phyloP scores from a whole-genome alignment of 352 stramenopile genomes.

The Globisporangium barbulae region DNA sequence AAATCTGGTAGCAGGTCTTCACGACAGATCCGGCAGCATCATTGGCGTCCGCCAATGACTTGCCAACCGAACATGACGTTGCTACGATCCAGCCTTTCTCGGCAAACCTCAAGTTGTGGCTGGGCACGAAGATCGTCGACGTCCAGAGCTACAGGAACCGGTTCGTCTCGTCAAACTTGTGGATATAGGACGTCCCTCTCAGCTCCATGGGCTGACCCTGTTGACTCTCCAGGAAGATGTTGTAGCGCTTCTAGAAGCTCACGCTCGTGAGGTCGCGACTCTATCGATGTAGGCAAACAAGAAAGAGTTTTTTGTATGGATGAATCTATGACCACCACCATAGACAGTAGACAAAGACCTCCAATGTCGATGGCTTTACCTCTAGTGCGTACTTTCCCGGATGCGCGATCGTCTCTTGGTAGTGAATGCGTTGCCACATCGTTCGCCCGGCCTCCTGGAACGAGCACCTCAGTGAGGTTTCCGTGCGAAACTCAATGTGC shows the following conservation, averaged over 20 bases:
- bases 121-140: neutral
- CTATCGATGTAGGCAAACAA: no score
- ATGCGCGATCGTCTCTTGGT: neutral
- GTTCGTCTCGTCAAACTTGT: neutral
- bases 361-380: neutral
- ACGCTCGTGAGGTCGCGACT: neutral
- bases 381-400: neutral
- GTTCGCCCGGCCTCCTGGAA: neutral
- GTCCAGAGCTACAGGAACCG: neutral
- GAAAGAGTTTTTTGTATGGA: no score
- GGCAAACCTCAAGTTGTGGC: neutral
- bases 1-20: neutral
- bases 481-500: no score
- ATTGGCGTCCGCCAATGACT: no score
- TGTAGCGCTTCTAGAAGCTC: neutral
- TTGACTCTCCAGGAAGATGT: neutral
- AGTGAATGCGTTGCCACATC: neutral
- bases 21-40: no score
- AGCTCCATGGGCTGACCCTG: neutral
- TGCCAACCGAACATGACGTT: neutral
- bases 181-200: neutral
- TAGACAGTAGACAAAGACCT: no score
- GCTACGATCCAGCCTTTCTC: slow-evolving; percentile 2
- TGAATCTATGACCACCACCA: no score
- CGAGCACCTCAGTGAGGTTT: no score